Evolutionary conservation across 345 rosid genomes (phyloP).

Genomic region (Linum tenue): DNA sequence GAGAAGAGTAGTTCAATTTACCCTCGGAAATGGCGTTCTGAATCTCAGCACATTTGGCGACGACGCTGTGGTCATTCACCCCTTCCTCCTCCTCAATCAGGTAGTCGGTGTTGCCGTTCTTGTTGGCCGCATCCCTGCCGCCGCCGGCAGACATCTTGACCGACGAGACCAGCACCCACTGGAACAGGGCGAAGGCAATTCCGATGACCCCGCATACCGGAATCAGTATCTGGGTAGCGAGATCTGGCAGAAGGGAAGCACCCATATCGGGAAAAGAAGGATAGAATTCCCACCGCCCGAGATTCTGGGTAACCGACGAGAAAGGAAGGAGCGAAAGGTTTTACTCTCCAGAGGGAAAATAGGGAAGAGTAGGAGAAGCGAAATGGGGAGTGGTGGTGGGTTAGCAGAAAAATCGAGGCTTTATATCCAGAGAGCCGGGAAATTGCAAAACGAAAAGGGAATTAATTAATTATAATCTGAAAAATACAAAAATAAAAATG

Average conservation of each 20-base stretch:
- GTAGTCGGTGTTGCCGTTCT: conserved; percentile 51
- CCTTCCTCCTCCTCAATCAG: conserved; percentile 95
- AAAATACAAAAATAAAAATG: too few relatives aligned
- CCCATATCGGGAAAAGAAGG: conserved; percentile 23
- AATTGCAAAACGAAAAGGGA: too few relatives aligned
- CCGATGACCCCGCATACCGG: conserved; percentile 76
- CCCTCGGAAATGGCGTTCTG: neutral
- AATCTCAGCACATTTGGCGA: conserved; percentile 77
- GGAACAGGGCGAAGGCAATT: conserved; percentile 19
- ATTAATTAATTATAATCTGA: too few relatives aligned
- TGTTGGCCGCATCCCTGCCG: conserved; percentile 17
- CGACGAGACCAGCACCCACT: conserved; percentile 65
- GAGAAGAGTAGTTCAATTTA: too few relatives aligned
- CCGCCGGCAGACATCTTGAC: conserved; percentile 32
- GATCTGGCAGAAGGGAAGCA: conserved; percentile 48
- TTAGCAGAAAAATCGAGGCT: too few relatives aligned
- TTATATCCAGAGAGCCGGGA: too few relatives aligned
- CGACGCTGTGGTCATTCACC: conserved; percentile 72
- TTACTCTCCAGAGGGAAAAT: neutral
- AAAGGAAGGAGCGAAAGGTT: neutral
- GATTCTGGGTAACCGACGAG: neutral
- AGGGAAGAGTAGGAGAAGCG: too few relatives aligned
- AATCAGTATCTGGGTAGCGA: conserved; percentile 66
- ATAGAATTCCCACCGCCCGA: too few relatives aligned
- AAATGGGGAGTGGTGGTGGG: too few relatives aligned